These are phyloP conservation scores for Phylloporus sp. DNA, from an alignment of 768 basidiomycete species.

Conservation along the genomic window DNA sequence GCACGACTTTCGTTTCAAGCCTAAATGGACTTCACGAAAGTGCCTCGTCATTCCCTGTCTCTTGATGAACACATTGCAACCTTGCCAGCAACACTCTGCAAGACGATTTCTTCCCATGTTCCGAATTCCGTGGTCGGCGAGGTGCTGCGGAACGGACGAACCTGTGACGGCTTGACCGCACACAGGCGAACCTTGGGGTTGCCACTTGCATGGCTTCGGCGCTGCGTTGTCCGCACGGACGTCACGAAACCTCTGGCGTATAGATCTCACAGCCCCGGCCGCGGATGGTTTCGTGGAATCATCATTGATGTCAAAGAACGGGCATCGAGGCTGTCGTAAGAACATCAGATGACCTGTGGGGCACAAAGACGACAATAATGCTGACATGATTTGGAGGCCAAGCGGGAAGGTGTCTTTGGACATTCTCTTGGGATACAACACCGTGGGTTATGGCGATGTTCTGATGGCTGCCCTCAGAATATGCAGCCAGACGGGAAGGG, in stretches of 20 bases:
- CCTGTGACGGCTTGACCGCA: constrained; percentile 5
- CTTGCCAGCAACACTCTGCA: constrained; percentile 9
- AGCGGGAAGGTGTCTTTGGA: background rate
- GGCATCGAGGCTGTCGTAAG: background rate
- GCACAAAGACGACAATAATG: background rate
- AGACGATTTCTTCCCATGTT: background rate
- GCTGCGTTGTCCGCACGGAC: background rate
- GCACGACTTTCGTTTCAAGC: constrained; percentile 7
- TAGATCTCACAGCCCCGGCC: background rate
- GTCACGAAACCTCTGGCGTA: background rate
- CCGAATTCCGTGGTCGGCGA: constrained; percentile 9
- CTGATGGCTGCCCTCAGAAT: background rate
- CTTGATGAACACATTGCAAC: background rate
- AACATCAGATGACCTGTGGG: background rate
- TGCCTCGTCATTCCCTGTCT: constrained; percentile 10
- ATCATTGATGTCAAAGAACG: background rate
- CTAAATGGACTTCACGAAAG: constrained; percentile 13
- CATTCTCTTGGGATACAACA: background rate
- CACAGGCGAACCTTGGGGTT: background rate
- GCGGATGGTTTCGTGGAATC: too few relatives aligned
- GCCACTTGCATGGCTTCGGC: background rate
- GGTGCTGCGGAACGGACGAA: constrained; percentile 2
- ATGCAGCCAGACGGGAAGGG: background rate
- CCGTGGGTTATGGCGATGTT: background rate
- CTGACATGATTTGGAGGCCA: constrained; percentile 1